phyloP scores from a whole-genome alignment of 2,329 filamentous ascomycete genomes.

The Xylaria sp. region DNA sequence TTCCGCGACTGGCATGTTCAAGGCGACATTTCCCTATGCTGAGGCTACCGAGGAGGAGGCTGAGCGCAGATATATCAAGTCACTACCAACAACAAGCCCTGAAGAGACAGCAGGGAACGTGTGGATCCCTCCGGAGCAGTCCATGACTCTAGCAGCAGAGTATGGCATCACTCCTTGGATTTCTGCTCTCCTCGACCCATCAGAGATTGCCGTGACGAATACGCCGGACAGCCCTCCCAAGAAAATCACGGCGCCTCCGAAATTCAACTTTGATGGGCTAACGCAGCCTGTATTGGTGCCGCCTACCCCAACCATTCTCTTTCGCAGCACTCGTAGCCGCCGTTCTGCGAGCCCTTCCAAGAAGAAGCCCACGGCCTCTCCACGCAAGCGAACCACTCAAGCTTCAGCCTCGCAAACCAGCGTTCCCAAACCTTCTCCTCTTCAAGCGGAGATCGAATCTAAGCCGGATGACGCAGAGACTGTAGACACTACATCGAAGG shows the following conservation, averaged over 20 bases:
- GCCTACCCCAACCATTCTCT: conserved; percentile 43
- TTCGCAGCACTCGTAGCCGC: conserved; percentile 45
- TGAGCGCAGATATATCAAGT: conserved; percentile 81
- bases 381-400: conserved; percentile 49
- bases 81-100: conserved; percentile 69
- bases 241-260: conserved; percentile 75
- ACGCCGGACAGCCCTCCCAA: conserved; percentile 63
- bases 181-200: conserved; percentile 82
- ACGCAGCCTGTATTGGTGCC: conserved; percentile 42
- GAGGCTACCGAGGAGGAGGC: conserved; percentile 64
- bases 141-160: conserved; percentile 76
- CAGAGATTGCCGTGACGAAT: conserved; percentile 60
- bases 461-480: conserved; percentile 37
- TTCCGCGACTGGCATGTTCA: conserved; percentile 88
- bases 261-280: conserved; percentile 55
- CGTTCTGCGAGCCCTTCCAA: conserved; percentile 56
- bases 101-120: conserved; percentile 96
- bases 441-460: conserved; percentile 29
- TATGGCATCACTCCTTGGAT: conserved; percentile 87
- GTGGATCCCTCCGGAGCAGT: conserved; percentile 83
- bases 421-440: conserved; percentile 32
- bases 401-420: conserved; percentile 37
- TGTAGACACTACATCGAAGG: conserved; percentile 43
- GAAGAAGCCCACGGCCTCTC: conserved; percentile 47
- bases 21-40: conserved; percentile 78